Conservation (phyloP, 2,329 filamentous ascomycete species). For the Drechslerella dactyloides region DNA sequence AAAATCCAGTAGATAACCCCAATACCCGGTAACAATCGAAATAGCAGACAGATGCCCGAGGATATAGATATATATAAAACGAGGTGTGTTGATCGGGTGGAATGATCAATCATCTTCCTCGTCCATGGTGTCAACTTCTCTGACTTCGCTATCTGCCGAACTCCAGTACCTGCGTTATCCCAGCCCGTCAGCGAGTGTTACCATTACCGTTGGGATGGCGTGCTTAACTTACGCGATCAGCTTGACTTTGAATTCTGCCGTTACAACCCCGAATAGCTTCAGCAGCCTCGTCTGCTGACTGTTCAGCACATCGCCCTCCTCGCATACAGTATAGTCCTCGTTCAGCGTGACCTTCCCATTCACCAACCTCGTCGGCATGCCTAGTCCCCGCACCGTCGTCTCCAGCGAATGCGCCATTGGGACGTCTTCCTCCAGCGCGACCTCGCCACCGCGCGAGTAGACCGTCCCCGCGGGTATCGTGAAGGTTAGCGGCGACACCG, state of each 20-base stretch:
- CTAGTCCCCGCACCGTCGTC: constrained; percentile 85
- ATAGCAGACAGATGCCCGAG: background rate
- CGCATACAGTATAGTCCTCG: constrained; percentile 76
- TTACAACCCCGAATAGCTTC: constrained; percentile 89
- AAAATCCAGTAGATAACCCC: constrained; percentile 17
- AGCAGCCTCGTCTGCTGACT: constrained; percentile 89
- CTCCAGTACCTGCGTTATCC: constrained; percentile 37
- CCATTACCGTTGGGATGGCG: background rate
- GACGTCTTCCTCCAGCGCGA: constrained; percentile 80
- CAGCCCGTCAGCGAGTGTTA: constrained; percentile 7
- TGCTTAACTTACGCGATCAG: constrained; percentile 70
- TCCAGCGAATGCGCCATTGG: constrained; percentile 86
- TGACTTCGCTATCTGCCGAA: constrained; percentile 26
- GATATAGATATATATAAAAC: background rate
- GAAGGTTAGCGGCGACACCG: constrained; percentile 74
- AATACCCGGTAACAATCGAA: constrained; percentile 20
- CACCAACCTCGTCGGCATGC: constrained; percentile 85
- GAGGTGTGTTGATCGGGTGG: background rate
- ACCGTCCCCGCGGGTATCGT: constrained; percentile 82
- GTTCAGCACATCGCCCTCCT: constrained; percentile 82
- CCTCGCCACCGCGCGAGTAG: constrained; percentile 77
- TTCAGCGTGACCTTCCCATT: constrained; percentile 86
- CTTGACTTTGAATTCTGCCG: constrained; percentile 86
- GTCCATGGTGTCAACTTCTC: constrained; percentile 42
- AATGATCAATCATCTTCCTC: constrained; percentile 32